Evolutionary conservation across 2,329 filamentous ascomycete genomes (phyloP).

Genomic region (Trichoderma sp.): DNA sequence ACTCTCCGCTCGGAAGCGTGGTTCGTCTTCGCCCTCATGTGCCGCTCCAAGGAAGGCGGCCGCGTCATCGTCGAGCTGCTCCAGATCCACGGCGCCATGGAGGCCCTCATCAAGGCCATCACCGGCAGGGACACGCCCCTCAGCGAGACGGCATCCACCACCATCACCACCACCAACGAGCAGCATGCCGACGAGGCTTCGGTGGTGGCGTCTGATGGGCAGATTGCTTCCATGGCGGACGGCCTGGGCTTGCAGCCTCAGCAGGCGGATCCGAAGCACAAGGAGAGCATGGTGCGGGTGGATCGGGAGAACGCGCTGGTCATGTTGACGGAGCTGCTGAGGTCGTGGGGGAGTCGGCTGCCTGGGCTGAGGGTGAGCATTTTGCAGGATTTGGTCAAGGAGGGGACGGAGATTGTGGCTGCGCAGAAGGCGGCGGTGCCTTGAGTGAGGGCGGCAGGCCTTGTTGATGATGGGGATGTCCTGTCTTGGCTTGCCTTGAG

Average conservation of each 20-base stretch:
- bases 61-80: constrained; percentile 49
- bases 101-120: constrained; percentile 51
- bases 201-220: constrained; percentile 27
- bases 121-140: constrained; percentile 45
- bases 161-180: constrained; percentile 5
- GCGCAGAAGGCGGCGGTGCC: constrained; percentile 32
- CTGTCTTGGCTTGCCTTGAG: background rate
- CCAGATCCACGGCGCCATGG: constrained; percentile 46
- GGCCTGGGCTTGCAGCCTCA: constrained; percentile 50
- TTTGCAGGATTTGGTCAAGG: constrained; percentile 54
- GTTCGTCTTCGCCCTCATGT: constrained; percentile 65
- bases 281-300: constrained; percentile 51
- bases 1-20: constrained; percentile 62
- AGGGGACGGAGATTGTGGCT: constrained; percentile 52
- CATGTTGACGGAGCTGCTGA: constrained; percentile 58
- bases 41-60: constrained; percentile 54
- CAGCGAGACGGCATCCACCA: constrained; percentile 11
- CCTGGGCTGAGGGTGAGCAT: constrained; percentile 43
- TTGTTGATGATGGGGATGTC: background rate
- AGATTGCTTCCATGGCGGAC: constrained; percentile 35
- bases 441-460: background rate
- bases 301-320: constrained; percentile 66
- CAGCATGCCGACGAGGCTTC: constrained; percentile 31
- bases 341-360: constrained; percentile 47
- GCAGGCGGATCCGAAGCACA: constrained; percentile 49